Base-by-base conservation (phyloP, 352 stramenopile species). In the Phytopythium montanum region DNA sequence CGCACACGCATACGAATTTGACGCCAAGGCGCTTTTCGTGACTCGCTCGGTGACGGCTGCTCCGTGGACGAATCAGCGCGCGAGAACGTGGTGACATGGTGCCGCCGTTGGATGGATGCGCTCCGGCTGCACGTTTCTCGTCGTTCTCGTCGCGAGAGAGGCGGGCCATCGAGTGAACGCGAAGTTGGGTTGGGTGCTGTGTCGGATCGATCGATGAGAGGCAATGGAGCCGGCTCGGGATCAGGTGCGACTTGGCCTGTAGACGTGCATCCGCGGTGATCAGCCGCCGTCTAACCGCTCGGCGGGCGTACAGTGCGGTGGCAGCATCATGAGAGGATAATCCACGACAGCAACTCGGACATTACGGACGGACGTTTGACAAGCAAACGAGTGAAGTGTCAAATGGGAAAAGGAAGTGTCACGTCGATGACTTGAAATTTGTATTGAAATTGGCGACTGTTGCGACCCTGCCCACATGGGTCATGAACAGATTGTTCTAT, bases 101-200 rank as follows among this genome's bases (percentile, higher is more conserved):
- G 36, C 53, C 53, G 53, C 53, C 53, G 53, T 59, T 59, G 53
- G 53, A 59, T 59, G 53, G 53, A 49, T 48, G 53, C 31, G 53
- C 39, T 58, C 33, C 14, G 9, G 34, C 52, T 38, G 50, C 29
- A 31, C 31, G 29, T 56, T 56, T 56, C n/a, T 31, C 34, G 50
- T 36, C 29, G 29, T 46, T 46, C 39, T 46, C 39, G 39, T 26
- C 39, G 39, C 19, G 21, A 46, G 39, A 46, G 39, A 44, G 38
- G 38, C 19, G 18, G 39, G 19, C 39, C 39, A 46, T 25, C 39
- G 39, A 46, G 19, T 46, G 19, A 46, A 46, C 39, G 39, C 39
- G 39, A 45, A 53, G 18, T 51, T 31, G 44, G 12, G 33, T 38
- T 38, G 33, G 33, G 33, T 38, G 5, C 33, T 16, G 33, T 38